Evolutionary conservation across 495 filamentous ascomycete species (phyloP).

Genomic region (Trichoderma asperelloides): DNA sequence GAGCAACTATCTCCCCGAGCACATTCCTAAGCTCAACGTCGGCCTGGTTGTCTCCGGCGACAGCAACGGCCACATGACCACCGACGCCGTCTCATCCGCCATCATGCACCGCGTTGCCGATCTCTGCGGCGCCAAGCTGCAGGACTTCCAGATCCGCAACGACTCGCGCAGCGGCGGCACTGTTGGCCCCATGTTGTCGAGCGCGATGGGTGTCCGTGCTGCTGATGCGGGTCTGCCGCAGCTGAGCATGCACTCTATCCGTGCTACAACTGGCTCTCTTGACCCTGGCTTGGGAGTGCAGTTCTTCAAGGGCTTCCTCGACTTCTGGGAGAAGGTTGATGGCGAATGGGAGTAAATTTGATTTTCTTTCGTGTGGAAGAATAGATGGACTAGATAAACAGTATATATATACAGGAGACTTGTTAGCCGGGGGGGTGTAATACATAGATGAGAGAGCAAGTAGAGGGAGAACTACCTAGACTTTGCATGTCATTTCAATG

Average conservation of each 20-base stretch:
- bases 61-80: constrained; percentile 87
- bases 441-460: not conserved
- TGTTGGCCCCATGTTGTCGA: constrained; percentile 85
- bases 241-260: constrained; percentile 88
- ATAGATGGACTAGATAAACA: not conserved
- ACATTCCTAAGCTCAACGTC: constrained; percentile 82
- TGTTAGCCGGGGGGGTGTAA: not conserved
- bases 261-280: constrained; percentile 76
- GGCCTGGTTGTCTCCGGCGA: constrained; percentile 81
- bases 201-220: constrained; percentile 70
- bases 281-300: constrained; percentile 86
- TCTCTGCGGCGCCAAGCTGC: constrained; percentile 57
- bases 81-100: constrained; percentile 70
- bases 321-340: constrained; percentile 82
- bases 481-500: not conserved
- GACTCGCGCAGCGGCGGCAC: constrained; percentile 83
- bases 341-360: constrained; percentile 57
- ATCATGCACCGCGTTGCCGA: constrained; percentile 68
- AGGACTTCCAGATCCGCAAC: constrained; percentile 93
- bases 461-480: no score
- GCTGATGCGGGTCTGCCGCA: constrained; percentile 90
- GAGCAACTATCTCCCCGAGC: constrained; percentile 68
- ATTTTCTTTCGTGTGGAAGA: constrained; percentile 7
- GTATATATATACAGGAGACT: not conserved
- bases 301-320: constrained; percentile 84